A percentile compares a stretch with the other conserved stretches of the same genome.
phyloP scores from a whole-genome alignment of 2,329 filamentous ascomycete species.

The Fusarium luffae region DNA sequence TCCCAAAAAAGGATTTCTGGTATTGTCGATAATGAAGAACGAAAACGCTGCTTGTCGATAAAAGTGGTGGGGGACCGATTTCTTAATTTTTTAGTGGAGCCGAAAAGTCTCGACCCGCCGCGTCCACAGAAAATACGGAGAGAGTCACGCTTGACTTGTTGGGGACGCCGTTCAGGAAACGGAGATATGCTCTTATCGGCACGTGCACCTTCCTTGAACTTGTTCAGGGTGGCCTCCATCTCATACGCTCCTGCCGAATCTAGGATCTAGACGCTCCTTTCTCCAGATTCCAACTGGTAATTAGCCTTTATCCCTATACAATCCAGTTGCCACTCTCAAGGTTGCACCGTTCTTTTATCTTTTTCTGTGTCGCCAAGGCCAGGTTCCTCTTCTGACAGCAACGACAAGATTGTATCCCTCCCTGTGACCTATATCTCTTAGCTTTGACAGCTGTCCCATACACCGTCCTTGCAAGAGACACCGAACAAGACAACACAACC shows the following conservation, averaged over 20 bases:
- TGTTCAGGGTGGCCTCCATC: conserved; percentile 39
- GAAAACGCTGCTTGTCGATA: conserved; percentile 38
- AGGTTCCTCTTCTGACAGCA: conserved; percentile 7
- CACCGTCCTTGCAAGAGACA: conserved; percentile 25
- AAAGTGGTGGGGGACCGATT: conserved; percentile 44
- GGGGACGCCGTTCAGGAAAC: conserved; percentile 9
- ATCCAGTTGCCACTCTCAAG: conserved; percentile 35
- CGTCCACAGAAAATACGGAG: conserved; percentile 15
- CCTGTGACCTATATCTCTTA: conserved; percentile 20
- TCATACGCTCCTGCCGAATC: conserved; percentile 46
- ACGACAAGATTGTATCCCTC: conserved; percentile 11
- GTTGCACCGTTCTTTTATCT: conserved; percentile 18
- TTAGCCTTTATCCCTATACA: conserved; percentile 32
- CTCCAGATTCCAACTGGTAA: conserved; percentile 35
- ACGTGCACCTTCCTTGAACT: conserved; percentile 38
- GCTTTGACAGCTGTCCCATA: conserved; percentile 44
- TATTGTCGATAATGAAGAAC: conserved; percentile 21
- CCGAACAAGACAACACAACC: conserved; percentile 36
- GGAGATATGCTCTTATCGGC: conserved; percentile 39
- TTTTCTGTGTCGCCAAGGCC: conserved; percentile 1
- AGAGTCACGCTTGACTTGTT: conserved; percentile 14
- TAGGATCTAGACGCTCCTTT: conserved; percentile 45
- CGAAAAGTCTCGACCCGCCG: conserved; percentile 16
- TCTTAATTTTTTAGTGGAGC: conserved; percentile 48
- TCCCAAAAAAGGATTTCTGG: conserved; percentile 22